Base-by-base conservation (phyloP, 2,329 filamentous ascomycete genomes). In the Didymella glomerata region DNA sequence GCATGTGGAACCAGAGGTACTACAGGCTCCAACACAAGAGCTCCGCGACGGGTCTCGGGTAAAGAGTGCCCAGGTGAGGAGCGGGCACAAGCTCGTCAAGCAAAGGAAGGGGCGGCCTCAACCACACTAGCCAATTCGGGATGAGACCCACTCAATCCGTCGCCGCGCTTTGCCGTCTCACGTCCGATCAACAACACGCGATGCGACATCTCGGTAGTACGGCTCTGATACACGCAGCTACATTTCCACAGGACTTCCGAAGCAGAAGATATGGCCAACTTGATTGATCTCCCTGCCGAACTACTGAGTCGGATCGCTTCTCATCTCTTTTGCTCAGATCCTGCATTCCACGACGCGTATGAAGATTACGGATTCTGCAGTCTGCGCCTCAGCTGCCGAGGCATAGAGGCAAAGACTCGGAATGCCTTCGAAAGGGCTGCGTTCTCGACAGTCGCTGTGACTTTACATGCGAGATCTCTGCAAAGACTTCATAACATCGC, bases 51-150 rank as follows among this genome's bases (percentile, higher is more conserved):
- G 20, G 13, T 41, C 38, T 41, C 20, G 38, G 49, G 16, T 48
- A 45, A 48, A 14, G 16, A 48, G 14, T 41, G 48, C 55, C 46
- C 14, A 50, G n/a, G 16, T 40, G 48, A 47, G 48, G 48, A 44
- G 49, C 16, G 30, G 16, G 32, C 11, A 57, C 32, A 53, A 57
- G 48, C 48, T 52, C 36, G 34, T 36, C 42, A 57, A 57, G 48
- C 55, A 57, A 34, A 52, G 27, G 40, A 30, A 50, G 32, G 38
- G 47, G 47, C 32, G 41, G 40, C 32, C 30, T 50, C 13, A n/a
- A 32, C 11, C 2, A 2, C 24, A 25, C 34, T 47, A 46, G 41
- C 30, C 42, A 14, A 7, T 41, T 41, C 24, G 8, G 30, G 20
- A 34, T 4, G 18, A 18, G 36, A 30, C 22, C 45, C 45, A 49